Conservation (phyloP, 129 eudicot species). For the Kitagawia praeruptora region DNA sequence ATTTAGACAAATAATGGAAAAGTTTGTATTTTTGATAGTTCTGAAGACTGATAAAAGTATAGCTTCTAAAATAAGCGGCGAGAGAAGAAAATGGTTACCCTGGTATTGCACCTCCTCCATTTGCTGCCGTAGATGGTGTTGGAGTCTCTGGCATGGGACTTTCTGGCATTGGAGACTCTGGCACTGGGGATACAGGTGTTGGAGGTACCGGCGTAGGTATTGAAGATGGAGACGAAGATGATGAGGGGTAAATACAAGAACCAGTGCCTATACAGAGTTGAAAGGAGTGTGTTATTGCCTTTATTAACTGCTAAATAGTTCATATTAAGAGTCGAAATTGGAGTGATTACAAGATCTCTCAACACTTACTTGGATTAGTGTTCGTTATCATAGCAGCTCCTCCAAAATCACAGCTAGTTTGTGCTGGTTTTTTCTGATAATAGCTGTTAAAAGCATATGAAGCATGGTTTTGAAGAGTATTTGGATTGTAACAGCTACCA, state of each 20-base stretch:
- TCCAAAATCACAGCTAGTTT: constrained; percentile 87
- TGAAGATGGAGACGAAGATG: constrained; percentile 29
- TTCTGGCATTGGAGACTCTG: constrained; percentile 7
- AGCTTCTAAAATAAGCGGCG: neutral
- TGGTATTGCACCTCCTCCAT: constrained; percentile 38
- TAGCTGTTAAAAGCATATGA: constrained; percentile 86
- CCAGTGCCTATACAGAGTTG: constrained; percentile 49
- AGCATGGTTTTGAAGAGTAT: constrained; percentile 68
- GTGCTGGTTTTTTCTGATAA: constrained; percentile 71
- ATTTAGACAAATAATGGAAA: neutral
- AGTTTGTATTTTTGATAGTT: neutral
- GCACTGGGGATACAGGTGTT: constrained; percentile 15
- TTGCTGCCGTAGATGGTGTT: constrained; percentile 16
- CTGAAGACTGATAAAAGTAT: neutral
- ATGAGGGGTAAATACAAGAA: constrained; percentile 60
- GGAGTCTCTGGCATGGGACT: constrained; percentile 14
- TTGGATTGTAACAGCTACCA: constrained; percentile 71
- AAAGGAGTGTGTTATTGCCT: constrained; percentile 7
- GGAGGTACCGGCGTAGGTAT: constrained; percentile 6
- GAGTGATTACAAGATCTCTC: neutral
- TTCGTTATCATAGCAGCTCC: constrained; percentile 66
- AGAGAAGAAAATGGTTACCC: constrained; percentile 31
- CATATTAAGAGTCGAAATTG: neutral
- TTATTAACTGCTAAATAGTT: neutral
- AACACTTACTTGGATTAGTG: constrained; percentile 68